These are phyloP conservation scores for Cyclotella choctawhatcheeana DNA, from an alignment of 108 stramenopile species.

Conservation along the genomic window DNA sequence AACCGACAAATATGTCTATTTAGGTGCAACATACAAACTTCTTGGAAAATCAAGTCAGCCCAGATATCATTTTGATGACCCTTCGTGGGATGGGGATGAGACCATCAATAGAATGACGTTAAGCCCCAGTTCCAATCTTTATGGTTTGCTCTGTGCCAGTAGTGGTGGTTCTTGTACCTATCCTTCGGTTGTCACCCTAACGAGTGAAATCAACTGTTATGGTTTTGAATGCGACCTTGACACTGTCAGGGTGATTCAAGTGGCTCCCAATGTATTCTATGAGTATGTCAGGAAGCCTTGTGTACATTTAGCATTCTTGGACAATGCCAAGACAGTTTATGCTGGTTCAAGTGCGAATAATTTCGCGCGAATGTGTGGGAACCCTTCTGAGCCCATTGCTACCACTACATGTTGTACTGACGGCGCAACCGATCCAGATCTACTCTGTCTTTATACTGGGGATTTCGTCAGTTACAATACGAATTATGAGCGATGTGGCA, in stretches of 20 bases:
- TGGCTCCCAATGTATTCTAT: conserved; percentile 42
- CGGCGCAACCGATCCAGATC: neutral
- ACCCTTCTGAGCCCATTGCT: conserved; percentile 4
- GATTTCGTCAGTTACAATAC: conserved; percentile 7
- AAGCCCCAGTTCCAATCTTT: conserved; percentile 17
- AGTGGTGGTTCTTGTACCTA: conserved; percentile 26
- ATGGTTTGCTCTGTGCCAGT: conserved; percentile 13
- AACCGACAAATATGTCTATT: too few species aligned
- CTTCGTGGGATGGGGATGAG: conserved; percentile 22
- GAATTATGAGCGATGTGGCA: neutral
- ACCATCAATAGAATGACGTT: conserved; percentile 25
- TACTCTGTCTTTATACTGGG: conserved; percentile 8
- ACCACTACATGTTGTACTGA: conserved; percentile 4
- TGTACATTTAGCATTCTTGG: conserved; percentile 38
- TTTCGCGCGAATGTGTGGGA: conserved; percentile 9
- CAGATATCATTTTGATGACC: conserved; percentile 11
- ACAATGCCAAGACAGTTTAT: conserved; percentile 26
- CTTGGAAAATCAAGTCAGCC: conserved; percentile 30
- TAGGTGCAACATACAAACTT: conserved; percentile 37
- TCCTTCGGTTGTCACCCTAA: conserved; percentile 23
- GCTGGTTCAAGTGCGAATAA: conserved; percentile 3
- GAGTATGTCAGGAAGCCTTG: conserved; percentile 44
- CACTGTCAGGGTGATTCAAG: conserved; percentile 31
- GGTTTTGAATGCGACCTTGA: conserved; percentile 47
- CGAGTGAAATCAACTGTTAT: conserved; percentile 22